A percentile compares a stretch with the other conserved stretches of the same genome.
phyloP scores from a whole-genome alignment of 2,329 filamentous ascomycete genomes.

The Calonectria naviculata region DNA sequence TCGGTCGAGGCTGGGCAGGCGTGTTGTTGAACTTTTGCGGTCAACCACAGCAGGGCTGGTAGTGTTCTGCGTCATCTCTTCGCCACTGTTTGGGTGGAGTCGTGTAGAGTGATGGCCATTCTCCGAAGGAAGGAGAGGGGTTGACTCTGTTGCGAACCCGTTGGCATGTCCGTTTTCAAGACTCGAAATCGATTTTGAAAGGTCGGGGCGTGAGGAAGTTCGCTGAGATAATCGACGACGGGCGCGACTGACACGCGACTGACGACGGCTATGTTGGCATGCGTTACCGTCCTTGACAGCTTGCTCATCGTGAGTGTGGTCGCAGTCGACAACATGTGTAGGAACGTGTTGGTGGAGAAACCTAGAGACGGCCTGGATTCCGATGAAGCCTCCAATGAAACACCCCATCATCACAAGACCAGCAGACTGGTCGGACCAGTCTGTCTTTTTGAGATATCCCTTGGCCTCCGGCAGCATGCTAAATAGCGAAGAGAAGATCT shows the following conservation, averaged over 20 bases:
- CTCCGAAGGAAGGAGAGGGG: constrained; percentile 57
- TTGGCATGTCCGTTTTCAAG: constrained; percentile 34
- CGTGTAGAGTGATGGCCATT: constrained; percentile 39
- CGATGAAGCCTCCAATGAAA: constrained; percentile 78
- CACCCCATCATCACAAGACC: constrained; percentile 76
- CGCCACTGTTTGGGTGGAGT: constrained; percentile 38
- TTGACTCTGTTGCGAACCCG: constrained; percentile 53
- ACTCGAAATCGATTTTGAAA: constrained; percentile 32
- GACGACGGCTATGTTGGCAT: constrained; percentile 38
- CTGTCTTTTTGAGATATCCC: constrained; percentile 77
- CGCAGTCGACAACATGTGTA: constrained; percentile 84
- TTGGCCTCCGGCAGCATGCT: constrained; percentile 93
- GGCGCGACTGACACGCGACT: constrained; percentile 46
- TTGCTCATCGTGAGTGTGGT: constrained; percentile 75
- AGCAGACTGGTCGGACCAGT: constrained; percentile 73
- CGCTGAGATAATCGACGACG: constrained; percentile 43
- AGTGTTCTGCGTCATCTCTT: constrained; percentile 42
- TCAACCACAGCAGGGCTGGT: constrained; percentile 33
- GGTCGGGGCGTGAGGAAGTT: constrained; percentile 34
- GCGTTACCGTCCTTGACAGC: constrained; percentile 41
- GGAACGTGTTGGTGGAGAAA: constrained; percentile 80
- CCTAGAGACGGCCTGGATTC: constrained; percentile 79
- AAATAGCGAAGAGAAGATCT: constrained; percentile 93
- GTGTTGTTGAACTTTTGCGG: constrained; percentile 40
- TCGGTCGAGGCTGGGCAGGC: constrained; percentile 49